A percentile compares a stretch with the other conserved stretches of the same genome.
These are phyloP conservation scores for Wickerhamomyces sp. DNA, from an alignment of 1,139 yeast genomes.

Conservation along the genomic window DNA sequence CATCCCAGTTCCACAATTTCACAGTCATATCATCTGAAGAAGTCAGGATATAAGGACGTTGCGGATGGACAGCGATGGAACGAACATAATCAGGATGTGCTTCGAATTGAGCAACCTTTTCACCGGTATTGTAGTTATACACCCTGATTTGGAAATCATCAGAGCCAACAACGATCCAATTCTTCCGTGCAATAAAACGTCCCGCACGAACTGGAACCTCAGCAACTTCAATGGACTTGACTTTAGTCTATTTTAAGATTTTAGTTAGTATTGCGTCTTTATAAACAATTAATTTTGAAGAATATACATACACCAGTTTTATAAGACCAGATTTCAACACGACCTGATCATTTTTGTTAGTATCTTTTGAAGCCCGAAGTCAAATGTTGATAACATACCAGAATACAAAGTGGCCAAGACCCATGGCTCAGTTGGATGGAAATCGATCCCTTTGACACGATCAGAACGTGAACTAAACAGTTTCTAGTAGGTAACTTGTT, in stretches of 20 bases:
- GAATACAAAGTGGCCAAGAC: conserved; percentile 80
- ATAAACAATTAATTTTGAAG: background rate
- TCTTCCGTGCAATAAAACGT: conserved; percentile 89
- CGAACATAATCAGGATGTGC: conserved; percentile 98
- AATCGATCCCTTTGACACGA: conserved; percentile 95
- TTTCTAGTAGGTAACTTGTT: conserved; percentile 38
- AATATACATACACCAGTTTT: conserved; percentile 51
- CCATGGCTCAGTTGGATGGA: conserved; percentile 99
- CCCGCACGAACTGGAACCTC: conserved; percentile 96
- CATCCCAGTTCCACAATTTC: conserved; percentile 97
- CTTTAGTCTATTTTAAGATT: conserved; percentile 43
- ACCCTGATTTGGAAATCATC: conserved; percentile 94
- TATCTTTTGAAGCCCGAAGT: background rate
- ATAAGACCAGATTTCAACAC: conserved; percentile 88
- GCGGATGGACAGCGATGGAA: conserved; percentile 89
- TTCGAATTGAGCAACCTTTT: conserved; percentile 89
- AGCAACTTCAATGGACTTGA: conserved; percentile 79
- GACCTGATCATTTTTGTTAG: conserved; percentile 26
- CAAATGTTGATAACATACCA: conserved; percentile 38
- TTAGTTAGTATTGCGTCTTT: conserved; percentile 22
- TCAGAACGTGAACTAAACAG: conserved; percentile 85
- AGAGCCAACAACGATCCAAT: conserved; percentile 95
- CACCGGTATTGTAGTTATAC: conserved; percentile 92
- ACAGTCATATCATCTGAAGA: conserved; percentile 90
- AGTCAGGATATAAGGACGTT: conserved; percentile 83